Base-by-base conservation (phyloP, 208 protist species). In the Crithidia sp. region DNA sequence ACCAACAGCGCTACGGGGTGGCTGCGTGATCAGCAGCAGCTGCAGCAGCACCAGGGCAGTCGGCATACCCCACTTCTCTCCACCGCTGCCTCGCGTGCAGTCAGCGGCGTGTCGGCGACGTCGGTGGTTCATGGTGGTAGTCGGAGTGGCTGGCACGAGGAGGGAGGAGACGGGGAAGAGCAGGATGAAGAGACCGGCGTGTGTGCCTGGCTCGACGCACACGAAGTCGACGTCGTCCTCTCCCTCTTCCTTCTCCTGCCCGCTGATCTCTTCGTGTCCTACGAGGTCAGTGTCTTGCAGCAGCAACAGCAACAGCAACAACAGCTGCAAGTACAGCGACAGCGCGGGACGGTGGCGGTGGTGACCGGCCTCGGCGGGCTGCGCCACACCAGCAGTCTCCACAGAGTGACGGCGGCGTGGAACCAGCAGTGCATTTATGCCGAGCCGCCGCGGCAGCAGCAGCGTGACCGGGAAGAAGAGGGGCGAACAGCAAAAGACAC, bases 261-360 rank as follows among this genome's bases (percentile, higher is more conserved):
- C 0, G 75, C 85, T 41, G 89, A 94, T 45, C 74, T 90, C 17
- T 94, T 94, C 61, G 83, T 94, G 55, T 91, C 90, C 54, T 94
- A 92, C 61, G 87, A 89, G 54, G 74, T 84, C 13, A 81, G 71
- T 43, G 69, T 84, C 16, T 57, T 62, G 17, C 70, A 62, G 44
- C 55, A 61, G 16, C 70, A 75, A 52, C 60, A 67, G 14, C 61
- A 67, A 39, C 61, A 66, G 52, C 61, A 67, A 19, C 55, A 66
- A 37, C 59, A 61, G 64, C 49, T 52, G 39, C 72, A 57, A 4
- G 8, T 12, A 39, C 52, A 57, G 6, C 16, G 12, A 0, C 50
- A 39, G 39, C 2, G 19, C 0, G 47, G 13, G 19, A 39, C 39
- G 47, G 41, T 19, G 14, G 39, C 12, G 39, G 44, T 16, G 49